Base-by-base conservation (phyloP, 2,329 filamentous ascomycete species). In the Trematosphaeria pertusa region DNA sequence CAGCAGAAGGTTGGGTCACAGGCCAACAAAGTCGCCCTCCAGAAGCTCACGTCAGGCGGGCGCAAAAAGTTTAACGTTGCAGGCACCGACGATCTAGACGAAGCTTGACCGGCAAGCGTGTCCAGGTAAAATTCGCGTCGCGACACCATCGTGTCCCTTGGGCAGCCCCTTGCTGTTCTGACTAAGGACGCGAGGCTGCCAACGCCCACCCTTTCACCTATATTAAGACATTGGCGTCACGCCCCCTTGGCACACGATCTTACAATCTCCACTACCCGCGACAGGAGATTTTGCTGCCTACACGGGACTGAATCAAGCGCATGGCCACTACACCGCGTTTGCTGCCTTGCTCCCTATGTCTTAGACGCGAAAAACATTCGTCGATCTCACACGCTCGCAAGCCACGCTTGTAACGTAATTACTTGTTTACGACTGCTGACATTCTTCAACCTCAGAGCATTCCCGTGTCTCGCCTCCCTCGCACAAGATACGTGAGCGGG, bases 1-100 rank as follows among this genome's bases (percentile, higher is more conserved):
- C 90, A 96, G 76, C 89, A 89, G 81, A 99, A 97, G 81, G 88
- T 95, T 67, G 89, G 89, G 52, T 85, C 87, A 50, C 93, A 97
- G 76, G 84, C 89, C 71, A 89, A 95, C 77, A 94, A 92, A 76
- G 88, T 97, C 65, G 89, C 89, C 62, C 78, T 96, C 66, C 91
- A 96, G 75, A 87, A 91, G 72, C 86, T 97, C 67, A 93, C 88
- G 55, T 89, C 88, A 63, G 83, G 83, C 67, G 89, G 88, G 62
- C 85, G 92, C 66, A 91, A 87, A 75, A 96, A 90, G 80, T 91
- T 97, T 78, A 92, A 87, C 76, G 87, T 96, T 77, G 88, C 79
- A 74, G 80, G 76, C 79, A 77, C 76, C 72, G 85, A 88, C 66
- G 82, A 89, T 58, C 64, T 70, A 66, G 70, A 73, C 54, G 70